Conservation (phyloP, 2,329 filamentous ascomycete species). For the Phyllosticta citribraziliensis region DNA sequence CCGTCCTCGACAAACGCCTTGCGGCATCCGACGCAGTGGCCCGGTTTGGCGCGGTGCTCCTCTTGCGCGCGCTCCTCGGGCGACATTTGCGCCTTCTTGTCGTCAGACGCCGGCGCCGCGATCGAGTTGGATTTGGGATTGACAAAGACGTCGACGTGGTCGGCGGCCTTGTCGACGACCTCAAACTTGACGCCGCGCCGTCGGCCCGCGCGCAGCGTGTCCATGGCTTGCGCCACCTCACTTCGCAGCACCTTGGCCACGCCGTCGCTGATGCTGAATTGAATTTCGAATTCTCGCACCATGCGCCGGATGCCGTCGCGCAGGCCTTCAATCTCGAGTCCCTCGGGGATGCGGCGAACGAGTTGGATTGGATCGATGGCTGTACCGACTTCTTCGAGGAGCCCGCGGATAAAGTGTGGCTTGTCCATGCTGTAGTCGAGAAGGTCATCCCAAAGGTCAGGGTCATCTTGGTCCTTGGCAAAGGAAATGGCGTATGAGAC, state of each 20-base stretch:
- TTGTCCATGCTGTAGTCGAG: constrained; percentile 97
- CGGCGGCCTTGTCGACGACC: constrained; percentile 42
- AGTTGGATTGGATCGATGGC: constrained; percentile 86
- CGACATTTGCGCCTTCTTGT: constrained; percentile 15
- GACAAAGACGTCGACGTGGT: constrained; percentile 21
- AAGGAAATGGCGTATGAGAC: constrained; percentile 90
- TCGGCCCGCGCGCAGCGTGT: constrained; percentile 67
- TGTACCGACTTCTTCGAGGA: constrained; percentile 89
- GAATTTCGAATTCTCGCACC: constrained; percentile 92
- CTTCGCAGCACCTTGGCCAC: constrained; percentile 78
- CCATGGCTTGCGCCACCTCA: constrained; percentile 79
- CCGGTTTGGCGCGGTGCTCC: constrained; percentile 16
- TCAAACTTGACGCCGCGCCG: constrained; percentile 85
- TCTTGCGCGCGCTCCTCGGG: not conserved
- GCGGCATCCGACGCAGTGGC: constrained; percentile 30
- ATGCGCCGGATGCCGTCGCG: constrained; percentile 81
- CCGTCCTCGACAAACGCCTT: constrained; percentile 29
- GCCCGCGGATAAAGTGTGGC: constrained; percentile 80
- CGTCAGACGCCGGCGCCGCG: constrained; percentile 8
- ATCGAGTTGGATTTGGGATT: constrained; percentile 20
- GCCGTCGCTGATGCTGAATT: constrained; percentile 82
- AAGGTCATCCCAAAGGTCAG: constrained; percentile 89
- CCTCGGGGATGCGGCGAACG: constrained; percentile 82
- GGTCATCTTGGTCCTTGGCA: constrained; percentile 84
- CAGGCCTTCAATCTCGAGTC: constrained; percentile 83